Percentiles rank a stretch among this genome's conserved stretches.
phyloP scores from a whole-genome alignment of 768 basidiomycete genomes.

The Phanerochaete sordida region DNA sequence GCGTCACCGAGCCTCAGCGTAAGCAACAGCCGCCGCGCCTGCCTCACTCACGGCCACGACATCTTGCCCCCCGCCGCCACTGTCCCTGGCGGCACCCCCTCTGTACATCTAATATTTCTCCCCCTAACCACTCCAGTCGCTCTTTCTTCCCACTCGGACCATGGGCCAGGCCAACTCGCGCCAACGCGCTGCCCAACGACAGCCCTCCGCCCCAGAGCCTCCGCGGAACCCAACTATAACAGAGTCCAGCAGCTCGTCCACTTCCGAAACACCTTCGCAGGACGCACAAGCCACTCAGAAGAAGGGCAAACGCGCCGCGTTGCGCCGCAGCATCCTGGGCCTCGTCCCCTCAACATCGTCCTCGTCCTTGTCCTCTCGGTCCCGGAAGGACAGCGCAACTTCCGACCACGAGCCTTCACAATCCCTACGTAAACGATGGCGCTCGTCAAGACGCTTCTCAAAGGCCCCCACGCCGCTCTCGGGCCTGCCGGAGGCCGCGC shows the following conservation, averaged over 20 bases:
- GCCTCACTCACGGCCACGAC: conserved; percentile 9
- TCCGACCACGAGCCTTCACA: conserved; percentile 3
- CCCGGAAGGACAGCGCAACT: conserved; percentile 1
- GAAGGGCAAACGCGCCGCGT: conserved; percentile 16
- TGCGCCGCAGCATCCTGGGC: conserved; percentile 20
- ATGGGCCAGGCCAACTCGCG: conserved; percentile 27
- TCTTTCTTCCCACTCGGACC: conserved; percentile 6
- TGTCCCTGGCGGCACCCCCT: conserved; percentile 2
- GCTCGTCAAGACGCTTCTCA: conserved; percentile 30
- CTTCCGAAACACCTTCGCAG: background rate
- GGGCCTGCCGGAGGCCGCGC: conserved; percentile 15
- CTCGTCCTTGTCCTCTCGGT: conserved; percentile 2
- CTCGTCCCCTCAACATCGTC: conserved; percentile 17
- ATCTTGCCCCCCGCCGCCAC: conserved; percentile 7
- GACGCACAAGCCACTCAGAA: conserved; percentile 6
- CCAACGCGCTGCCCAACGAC: conserved; percentile 11
- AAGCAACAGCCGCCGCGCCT: conserved; percentile 11
- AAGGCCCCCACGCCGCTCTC: conserved; percentile 20
- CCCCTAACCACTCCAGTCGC: conserved; percentile 10
- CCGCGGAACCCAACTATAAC: background rate
- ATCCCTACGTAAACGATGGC: conserved; percentile 26
- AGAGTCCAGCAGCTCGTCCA: conserved; percentile 1
- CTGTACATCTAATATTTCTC: conserved; percentile 3
- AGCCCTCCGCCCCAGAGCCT: conserved; percentile 5
- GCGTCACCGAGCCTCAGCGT: conserved; percentile 8